Evolutionary conservation across 2,329 filamentous ascomycete species (phyloP), one percentile per base, ranked within the genome.

Genomic region (Ophiostoma himal-ulmi): DNA sequence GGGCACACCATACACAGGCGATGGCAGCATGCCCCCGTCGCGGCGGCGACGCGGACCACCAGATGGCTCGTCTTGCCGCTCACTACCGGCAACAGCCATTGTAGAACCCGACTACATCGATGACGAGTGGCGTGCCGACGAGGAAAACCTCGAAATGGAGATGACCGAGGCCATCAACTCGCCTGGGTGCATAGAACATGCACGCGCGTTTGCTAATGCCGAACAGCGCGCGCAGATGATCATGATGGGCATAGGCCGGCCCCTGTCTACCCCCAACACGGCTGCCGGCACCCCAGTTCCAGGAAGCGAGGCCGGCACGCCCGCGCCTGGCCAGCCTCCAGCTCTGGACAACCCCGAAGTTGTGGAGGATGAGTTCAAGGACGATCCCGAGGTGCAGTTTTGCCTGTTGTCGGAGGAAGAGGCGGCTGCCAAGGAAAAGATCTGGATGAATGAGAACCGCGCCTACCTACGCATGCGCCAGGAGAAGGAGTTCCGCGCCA

Each of bases 371-470:
- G 94, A 97, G 77, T 97, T 98, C 76, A 91, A 89, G 52, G 89
- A 96, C 75, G 95, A 99, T 73, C 90, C 89, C 0, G 95, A 99
- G 78, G 93, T 99, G 5, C 82, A 85, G 71, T 91, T 91, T 75
- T 97, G 94, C 76, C 80, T 93, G 48, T 84, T 98, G 5, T 86
- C 85, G 0, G 86, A 89, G 0, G 86, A 88, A 3, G 94, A 98
- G 80, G 87, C 89, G 1, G 86, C 86, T 44, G 87, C 93, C 77
- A 98, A 97, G 78, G 94, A 97, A 78, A 88, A 89, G 72, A 91
- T 98, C 69, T 99, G 95, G 95, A 89, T 96, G 62, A 94, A 94
- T 72, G 89, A 94, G 77, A 98, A 99, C 79, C 93, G 95, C 78
- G 93, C 96, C 74, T 99, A 94, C 86, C 84, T 99, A 54, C 91